Base-by-base conservation (phyloP, 306 rosid genomes). In the Quercus suber region DNA sequence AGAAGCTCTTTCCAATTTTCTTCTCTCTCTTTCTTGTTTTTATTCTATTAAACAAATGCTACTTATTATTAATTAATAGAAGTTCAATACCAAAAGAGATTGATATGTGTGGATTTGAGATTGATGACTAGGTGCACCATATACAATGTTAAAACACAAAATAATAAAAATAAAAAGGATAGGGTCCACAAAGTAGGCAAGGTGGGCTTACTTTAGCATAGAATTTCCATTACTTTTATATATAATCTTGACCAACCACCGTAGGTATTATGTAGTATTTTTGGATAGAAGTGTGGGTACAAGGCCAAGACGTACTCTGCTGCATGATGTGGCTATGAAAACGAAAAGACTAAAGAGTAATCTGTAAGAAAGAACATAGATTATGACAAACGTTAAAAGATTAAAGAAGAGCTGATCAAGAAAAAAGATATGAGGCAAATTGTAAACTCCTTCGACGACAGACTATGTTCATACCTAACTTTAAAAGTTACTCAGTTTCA, bases 201-300 rank as follows among this genome's bases (percentile, higher is more conserved):
- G 9, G 7, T 17, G 51, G 51, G 19, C 17, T 23, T 14, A 31
- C 52, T 67, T 6, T n/a, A 67, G 21, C 1, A 45, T 33, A 45
- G 72, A 67, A 67, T 33, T 4, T 23, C 27, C 6, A 30, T 67
- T 31, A 7, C 23, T 30, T 63, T 64, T 2, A 5, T 4, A 5
- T 4, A 13, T 67, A 18, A 30, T 64, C 70, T 30, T 64, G 70
- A 64, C 70, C 70, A 30, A 30, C 70, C n/a, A 67, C 51, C 72
- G 51, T 31, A 67, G 72, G 72, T 67, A 14, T 67, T 67, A 67
- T 67, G 52, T 67, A 9, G 72, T 67, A 67, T 67, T 67, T 27
- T 31, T 41, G 45, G 45, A 41, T 41, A 31, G 25, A 19, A 7
- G 72, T 35, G 72, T 14, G 8, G 10, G 6, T 4, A 15, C 4